Evolutionary conservation across 73 alveolate species (phyloP).

Genomic region (Paramecium caudatum): DNA sequence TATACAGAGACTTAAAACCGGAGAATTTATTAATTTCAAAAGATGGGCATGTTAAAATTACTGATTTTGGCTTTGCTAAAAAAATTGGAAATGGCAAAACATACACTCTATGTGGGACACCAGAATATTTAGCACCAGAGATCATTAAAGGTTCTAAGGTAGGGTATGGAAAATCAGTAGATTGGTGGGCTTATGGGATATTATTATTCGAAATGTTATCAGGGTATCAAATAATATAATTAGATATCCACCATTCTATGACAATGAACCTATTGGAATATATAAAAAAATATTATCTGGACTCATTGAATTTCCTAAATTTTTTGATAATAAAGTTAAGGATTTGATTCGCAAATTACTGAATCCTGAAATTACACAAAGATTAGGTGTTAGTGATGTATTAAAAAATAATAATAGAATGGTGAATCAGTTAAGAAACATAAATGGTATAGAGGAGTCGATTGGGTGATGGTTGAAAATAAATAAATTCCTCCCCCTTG

Average conservation of each 20-base stretch:
- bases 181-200: constrained; percentile 96
- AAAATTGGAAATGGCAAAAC: constrained; percentile 83
- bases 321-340: constrained; percentile 83
- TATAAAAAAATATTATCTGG: constrained; percentile 90
- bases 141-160: constrained; percentile 81
- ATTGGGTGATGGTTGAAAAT: constrained; percentile 81
- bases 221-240: constrained; percentile 75
- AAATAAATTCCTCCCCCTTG: constrained; percentile 94
- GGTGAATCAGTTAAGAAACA: constrained; percentile 84
- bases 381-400: constrained; percentile 78
- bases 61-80: constrained; percentile 95
- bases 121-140: constrained; percentile 94
- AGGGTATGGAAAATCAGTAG: constrained; percentile 92
- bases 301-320: constrained; percentile 85
- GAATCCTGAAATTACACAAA: constrained; percentile 71
- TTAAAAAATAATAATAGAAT: constrained; percentile 67
- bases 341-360: constrained; percentile 81
- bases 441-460: constrained; percentile 91
- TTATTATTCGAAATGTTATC: constrained; percentile 91
- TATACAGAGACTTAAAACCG: constrained; percentile 93
- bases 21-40: constrained; percentile 89
- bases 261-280: constrained; percentile 88
- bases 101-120: constrained; percentile 92
- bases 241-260: constrained; percentile 88
- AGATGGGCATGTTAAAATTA: constrained; percentile 88